Base-by-base conservation (phyloP, 2,329 filamentous ascomycete genomes). In the Scedosporium aurantiacum region DNA sequence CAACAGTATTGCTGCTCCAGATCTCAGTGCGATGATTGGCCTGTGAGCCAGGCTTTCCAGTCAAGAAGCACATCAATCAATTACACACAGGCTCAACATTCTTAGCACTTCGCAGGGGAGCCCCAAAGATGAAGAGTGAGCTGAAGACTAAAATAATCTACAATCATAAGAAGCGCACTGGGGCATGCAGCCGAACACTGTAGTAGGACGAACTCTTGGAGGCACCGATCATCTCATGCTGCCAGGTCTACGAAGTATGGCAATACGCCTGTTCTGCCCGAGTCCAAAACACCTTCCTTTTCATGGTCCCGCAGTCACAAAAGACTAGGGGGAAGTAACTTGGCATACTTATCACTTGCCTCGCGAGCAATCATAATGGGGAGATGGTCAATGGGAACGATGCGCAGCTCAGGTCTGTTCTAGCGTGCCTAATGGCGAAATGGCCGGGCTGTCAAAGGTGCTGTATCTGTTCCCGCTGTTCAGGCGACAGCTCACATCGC, bases 321-420 rank as follows among this genome's bases (percentile, higher is more conserved):
- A 66, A 97, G 76, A 69, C 85, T 88, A 18, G 91, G 90, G 69
- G 95, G 78, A 66, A 97, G 78, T 57, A 88, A 88, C 59, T 82
- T 78, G 72, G 86, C 90, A 77, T 96, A 97, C 21, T 87, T 86
- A 76, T 97, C 91, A 54, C 86, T 91, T 28, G 91, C 87, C 76
- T 97, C 93, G 60, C 93, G 82, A 1, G 93, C 89, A 43, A 97
- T 79, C 66, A 97, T 82, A 60, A 85, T 88, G 4, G 91, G 90
- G 60, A 95, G 79, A 71, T 95, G 90, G 73, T 95, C 90, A 69
- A 95, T 94, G 72, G 85, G 88, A 74, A 97, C 96, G 67, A 97
- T 89, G 57, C 83, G 86, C 62, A 96, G 76, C 8, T 82, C 80
- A 0, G 84, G 82, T 60, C 77, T 76, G n/a, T 60, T 77, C 71